Evolutionary conservation across 495 filamentous ascomycete genomes (phyloP).

Genomic region (Hypoxylon perforatum): DNA sequence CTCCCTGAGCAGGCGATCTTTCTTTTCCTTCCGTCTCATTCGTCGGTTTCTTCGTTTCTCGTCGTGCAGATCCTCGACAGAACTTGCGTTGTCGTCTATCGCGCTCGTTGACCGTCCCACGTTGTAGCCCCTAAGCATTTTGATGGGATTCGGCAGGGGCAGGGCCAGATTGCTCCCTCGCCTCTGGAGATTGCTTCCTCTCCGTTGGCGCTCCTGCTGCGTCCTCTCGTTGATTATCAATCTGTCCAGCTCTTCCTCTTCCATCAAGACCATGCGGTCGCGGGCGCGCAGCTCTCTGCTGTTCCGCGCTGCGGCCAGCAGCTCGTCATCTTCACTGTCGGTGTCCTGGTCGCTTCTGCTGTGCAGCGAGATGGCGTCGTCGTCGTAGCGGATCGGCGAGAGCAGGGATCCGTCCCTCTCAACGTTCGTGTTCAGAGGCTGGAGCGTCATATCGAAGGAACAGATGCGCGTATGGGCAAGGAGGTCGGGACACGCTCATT

Average conservation of each 20-base stretch:
- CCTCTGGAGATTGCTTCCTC: slow-evolving; percentile 59
- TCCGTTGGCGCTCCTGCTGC: slow-evolving; percentile 62
- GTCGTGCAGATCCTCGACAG: slow-evolving; percentile 48
- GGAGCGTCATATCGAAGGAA: slow-evolving; percentile 37
- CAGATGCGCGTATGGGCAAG: slow-evolving; percentile 10
- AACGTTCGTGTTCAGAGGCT: slow-evolving; percentile 33
- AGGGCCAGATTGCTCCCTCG: slow-evolving; percentile 57
- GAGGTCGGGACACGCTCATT: slow-evolving; percentile 23
- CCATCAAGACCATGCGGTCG: slow-evolving; percentile 80
- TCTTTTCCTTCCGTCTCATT: slow-evolving; percentile 58
- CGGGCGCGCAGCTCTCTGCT: slow-evolving; percentile 76
- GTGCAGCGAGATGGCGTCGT: slow-evolving; percentile 72
- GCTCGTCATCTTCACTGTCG: slow-evolving; percentile 79
- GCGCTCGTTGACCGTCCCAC: slow-evolving; percentile 48
- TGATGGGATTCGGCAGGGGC: slow-evolving; percentile 60
- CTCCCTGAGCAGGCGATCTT: slow-evolving; percentile 58
- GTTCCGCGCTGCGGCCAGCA: slow-evolving; percentile 70
- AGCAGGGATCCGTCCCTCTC: slow-evolving; percentile 61
- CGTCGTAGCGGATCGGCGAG: slow-evolving; percentile 72
- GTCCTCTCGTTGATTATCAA: slow-evolving; percentile 67
- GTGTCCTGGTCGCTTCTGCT: slow-evolving; percentile 78
- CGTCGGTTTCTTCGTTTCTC: slow-evolving; percentile 64
- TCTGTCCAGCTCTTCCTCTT: slow-evolving; percentile 89
- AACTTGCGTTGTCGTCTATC: slow-evolving; percentile 40
- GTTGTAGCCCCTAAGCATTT: slow-evolving; percentile 51